phyloP scores from a whole-genome alignment of 257 asterid species.

The Capsicum baccatum region DNA sequence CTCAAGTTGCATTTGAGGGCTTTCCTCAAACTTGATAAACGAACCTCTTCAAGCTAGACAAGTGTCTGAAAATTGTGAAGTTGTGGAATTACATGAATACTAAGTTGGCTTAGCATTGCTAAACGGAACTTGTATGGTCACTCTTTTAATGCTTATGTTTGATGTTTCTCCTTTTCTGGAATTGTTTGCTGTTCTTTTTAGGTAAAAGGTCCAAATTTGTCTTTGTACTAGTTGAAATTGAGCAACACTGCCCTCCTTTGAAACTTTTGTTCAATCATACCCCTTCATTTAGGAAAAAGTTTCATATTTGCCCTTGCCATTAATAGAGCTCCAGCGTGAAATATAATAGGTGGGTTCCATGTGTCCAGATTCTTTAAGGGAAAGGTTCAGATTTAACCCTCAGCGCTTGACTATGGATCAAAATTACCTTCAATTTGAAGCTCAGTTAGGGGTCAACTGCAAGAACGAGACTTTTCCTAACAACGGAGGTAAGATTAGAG shows the following conservation, averaged over 20 bases:
- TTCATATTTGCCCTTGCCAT: neutral
- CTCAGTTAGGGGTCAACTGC: neutral
- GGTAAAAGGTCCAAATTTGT: neutral
- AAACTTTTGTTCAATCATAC: slow-evolving; percentile 13
- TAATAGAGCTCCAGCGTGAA: slow-evolving; percentile 1
- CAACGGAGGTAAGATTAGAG: too few species aligned
- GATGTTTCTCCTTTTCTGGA: neutral
- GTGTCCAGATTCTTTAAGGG: neutral
- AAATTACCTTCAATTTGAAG: slow-evolving; percentile 4
- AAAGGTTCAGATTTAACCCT: neutral
- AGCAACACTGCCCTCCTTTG: neutral
- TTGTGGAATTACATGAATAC: neutral
- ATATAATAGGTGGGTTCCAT: neutral
- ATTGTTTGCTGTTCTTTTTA: slow-evolving; percentile 7
- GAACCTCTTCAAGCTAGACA: slow-evolving; percentile 2
- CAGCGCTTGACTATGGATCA: slow-evolving; percentile 1
- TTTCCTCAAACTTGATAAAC: neutral
- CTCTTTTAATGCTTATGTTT: neutral
- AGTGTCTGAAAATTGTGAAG: neutral
- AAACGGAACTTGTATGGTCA: neutral
- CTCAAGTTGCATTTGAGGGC: neutral
- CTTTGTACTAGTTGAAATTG: neutral
- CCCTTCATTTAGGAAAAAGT: neutral
- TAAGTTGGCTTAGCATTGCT: neutral
- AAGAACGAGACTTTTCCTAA: neutral